These are phyloP conservation scores for Ceratocystis colombiana DNA, from an alignment of 2,329 filamentous ascomycete species.

Conservation along the genomic window DNA sequence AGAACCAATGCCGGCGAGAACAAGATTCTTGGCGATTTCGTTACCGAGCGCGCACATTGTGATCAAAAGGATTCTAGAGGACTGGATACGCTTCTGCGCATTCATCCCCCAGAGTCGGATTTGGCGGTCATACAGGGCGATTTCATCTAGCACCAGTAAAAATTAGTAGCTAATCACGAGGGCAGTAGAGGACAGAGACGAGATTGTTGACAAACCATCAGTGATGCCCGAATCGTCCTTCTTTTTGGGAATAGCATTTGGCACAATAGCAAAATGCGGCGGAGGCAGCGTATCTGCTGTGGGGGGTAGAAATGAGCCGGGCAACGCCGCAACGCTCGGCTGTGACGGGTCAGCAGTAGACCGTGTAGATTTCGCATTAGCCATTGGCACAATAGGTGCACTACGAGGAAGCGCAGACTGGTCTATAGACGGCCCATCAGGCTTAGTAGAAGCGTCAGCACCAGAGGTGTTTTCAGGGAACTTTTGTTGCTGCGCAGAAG, in stretches of 20 bases:
- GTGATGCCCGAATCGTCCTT: constrained; percentile 1
- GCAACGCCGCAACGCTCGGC: not conserved
- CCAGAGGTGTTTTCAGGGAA: not conserved
- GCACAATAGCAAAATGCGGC: not conserved
- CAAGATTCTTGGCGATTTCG: constrained; percentile 94
- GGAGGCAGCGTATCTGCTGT: not conserved
- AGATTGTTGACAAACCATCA: constrained; percentile 15
- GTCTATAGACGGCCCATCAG: not conserved
- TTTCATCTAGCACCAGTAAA: constrained; percentile 58
- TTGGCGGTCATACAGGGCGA: constrained; percentile 92
- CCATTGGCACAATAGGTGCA: constrained; percentile 11
- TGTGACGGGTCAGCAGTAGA: not conserved
- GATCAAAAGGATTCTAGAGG: constrained; percentile 79
- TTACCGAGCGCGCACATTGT: constrained; percentile 80
- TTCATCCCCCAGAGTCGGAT: constrained; percentile 95
- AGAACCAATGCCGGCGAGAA: constrained; percentile 82
- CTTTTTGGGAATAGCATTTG: not conserved
- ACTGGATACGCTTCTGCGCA: constrained; percentile 85
- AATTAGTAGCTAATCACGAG: not conserved
- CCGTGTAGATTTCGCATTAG: not conserved
- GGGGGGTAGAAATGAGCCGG: not conserved
- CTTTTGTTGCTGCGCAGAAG: not conserved
- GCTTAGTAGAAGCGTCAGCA: not conserved
- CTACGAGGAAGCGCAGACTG: constrained; percentile 1
- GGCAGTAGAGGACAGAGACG: not conserved